Evolutionary conservation across 139 green algal species (phyloP).

Genomic region (Picochlorum sp.): DNA sequence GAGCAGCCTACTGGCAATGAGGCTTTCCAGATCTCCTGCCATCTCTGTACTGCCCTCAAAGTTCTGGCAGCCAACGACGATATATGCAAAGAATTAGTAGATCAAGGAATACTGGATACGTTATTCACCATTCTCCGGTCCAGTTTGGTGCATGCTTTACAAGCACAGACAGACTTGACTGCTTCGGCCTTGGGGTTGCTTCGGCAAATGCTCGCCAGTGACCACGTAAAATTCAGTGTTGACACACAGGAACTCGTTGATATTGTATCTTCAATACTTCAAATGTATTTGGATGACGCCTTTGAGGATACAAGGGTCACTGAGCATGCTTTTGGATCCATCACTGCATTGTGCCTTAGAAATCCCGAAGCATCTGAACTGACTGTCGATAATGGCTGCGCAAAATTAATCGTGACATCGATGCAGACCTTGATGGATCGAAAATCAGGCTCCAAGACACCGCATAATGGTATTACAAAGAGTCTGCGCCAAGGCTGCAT

Average conservation of each 20-base stretch:
- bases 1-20: not conserved
- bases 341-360: not conserved
- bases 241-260: not conserved
- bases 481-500: slow-evolving; percentile 61
- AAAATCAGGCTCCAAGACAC: not conserved
- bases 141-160: not conserved
- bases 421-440: slow-evolving; percentile 19
- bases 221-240: slow-evolving; percentile 51
- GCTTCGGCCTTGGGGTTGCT: slow-evolving; percentile 28
- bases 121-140: slow-evolving; percentile 25
- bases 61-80: slow-evolving; percentile 57
- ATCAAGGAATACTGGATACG: slow-evolving; percentile 24
- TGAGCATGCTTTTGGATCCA: not conserved
- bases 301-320: not conserved
- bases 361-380: slow-evolving; percentile 11
- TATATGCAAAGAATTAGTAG: slow-evolving; percentile 46
- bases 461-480: not conserved
- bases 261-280: not conserved
- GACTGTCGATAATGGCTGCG: slow-evolving; percentile 40
- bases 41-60: slow-evolving; percentile 9
- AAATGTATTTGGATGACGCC: not conserved
- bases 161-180: slow-evolving; percentile 9
- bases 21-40: not conserved
- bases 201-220: slow-evolving; percentile 74
- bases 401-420: slow-evolving; percentile 30